Conservation (phyloP, 768 basidiomycete genomes). For the Macrolepiota dolichaula region DNA sequence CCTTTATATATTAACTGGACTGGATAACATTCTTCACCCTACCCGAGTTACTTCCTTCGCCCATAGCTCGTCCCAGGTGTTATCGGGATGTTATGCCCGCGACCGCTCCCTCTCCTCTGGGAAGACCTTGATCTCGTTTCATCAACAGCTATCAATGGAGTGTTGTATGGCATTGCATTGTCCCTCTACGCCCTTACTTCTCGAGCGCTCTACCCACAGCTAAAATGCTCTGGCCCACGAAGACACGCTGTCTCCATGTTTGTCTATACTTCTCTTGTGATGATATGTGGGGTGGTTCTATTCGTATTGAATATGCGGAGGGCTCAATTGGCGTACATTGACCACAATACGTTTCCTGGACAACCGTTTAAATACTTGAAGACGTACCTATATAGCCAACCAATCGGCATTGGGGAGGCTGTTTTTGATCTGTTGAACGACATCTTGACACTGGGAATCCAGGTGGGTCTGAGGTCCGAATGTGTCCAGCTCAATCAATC, state of each 20-base stretch:
- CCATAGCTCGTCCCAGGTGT: too few species aligned
- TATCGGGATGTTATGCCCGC: too few species aligned
- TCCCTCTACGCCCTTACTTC: neutral
- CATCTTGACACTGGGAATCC: neutral
- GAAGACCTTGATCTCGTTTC: neutral
- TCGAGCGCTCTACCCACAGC: neutral
- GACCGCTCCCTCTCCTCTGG: neutral
- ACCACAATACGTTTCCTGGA: neutral
- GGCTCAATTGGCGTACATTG: neutral
- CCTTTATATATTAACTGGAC: too few species aligned
- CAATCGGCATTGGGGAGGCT: neutral
- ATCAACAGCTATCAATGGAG: neutral
- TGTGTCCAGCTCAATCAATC: neutral
- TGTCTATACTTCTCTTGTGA: neutral
- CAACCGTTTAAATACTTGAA: neutral
- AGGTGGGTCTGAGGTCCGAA: neutral
- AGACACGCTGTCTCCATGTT: neutral
- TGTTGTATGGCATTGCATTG: neutral
- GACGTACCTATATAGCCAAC: neutral
- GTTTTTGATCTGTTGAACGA: neutral
- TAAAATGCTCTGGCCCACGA: neutral
- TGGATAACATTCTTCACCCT: too few species aligned
- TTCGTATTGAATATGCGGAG: neutral
- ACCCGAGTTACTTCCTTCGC: too few species aligned
- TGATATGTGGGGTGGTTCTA: neutral